Evolutionary conservation across 352 stramenopile genomes (phyloP), one percentile per base, ranked within the genome.

Genomic region (Pythium diclinum): DNA sequence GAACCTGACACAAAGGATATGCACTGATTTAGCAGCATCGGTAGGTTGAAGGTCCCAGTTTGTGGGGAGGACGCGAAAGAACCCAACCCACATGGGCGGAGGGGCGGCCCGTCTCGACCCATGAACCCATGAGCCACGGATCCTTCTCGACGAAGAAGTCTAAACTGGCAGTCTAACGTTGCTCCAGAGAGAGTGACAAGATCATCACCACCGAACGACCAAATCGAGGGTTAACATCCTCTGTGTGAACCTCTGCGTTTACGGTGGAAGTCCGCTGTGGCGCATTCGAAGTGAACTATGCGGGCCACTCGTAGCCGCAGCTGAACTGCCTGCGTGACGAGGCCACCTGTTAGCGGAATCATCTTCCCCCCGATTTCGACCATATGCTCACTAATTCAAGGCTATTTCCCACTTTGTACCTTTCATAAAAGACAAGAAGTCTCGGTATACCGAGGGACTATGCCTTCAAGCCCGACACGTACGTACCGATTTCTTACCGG

Each of bases 401-500:
- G 59, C 36, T 33, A 5, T 21, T 60, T 40, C 7, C 25, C 25
- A 28, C 1, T 42, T 17, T 14, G 36, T 6, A 42, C 5, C 36
- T 14, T n/a, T 42, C 16, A 1, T 6, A 42, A 11, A 19, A 17
- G 8, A 25, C 23, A 56, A 0, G 25, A 13, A 17, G 17, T 33
- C 55, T 68, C 42, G 13, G 25, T 70, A 65, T 44, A 42, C 4
- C 23, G 13, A 63, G 58, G 59, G n/a, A 55, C 14, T n/a, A 2
- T 11, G 32, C 9, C 52, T 58, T 65, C 58, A 66, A 55, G 52
- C 48, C 56, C 14, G 53, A 34, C 53, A 33, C 14, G 38, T 34
- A 1, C n/a, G 30, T 59, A 71, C 61, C 65, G 55, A 59, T 63
- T 56, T 33, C 36, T 7, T 36, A 71, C 65, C 65, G 65, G 59